A percentile compares a stretch with the other conserved stretches of the same genome.
phyloP scores from a whole-genome alignment of 2,329 filamentous ascomycete species.

The Tolypocladium sp. region DNA sequence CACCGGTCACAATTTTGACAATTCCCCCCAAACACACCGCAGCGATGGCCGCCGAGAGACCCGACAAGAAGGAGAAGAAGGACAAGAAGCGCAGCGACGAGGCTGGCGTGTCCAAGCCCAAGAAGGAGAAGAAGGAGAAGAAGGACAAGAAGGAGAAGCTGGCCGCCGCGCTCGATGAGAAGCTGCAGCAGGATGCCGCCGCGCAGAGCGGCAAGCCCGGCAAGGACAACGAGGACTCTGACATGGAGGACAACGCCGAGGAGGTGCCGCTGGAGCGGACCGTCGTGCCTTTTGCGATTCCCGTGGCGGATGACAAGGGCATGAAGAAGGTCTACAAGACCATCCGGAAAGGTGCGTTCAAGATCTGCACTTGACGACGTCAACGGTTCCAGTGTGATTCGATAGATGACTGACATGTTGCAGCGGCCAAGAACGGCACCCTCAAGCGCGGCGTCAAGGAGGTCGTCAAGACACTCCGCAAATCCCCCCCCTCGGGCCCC shows the following conservation, averaged over 20 bases:
- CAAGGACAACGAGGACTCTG: slow-evolving; percentile 33
- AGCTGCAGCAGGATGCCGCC: slow-evolving; percentile 47
- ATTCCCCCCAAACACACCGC: background rate
- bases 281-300: slow-evolving; percentile 75
- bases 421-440: slow-evolving; percentile 90
- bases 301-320: slow-evolving; percentile 70
- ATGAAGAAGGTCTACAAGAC: slow-evolving; percentile 53
- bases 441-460: slow-evolving; percentile 98
- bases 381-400: background rate
- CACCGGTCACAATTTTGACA: background rate
- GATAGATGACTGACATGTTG: background rate
- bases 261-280: slow-evolving; percentile 39
- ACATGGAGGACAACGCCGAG: slow-evolving; percentile 34
- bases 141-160: slow-evolving; percentile 70
- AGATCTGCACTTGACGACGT: background rate
- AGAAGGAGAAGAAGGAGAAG: slow-evolving; percentile 57
- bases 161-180: slow-evolving; percentile 54
- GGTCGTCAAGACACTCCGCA: slow-evolving; percentile 96
- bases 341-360: slow-evolving; percentile 43
- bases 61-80: slow-evolving; percentile 47
- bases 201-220: slow-evolving; percentile 25
- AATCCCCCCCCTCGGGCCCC: slow-evolving; percentile 65
- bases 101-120: slow-evolving; percentile 42
- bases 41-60: slow-evolving; percentile 38
- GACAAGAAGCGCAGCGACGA: slow-evolving; percentile 50